Conservation (phyloP, 257 asterid species). For the Primulina huaijiensis region DNA sequence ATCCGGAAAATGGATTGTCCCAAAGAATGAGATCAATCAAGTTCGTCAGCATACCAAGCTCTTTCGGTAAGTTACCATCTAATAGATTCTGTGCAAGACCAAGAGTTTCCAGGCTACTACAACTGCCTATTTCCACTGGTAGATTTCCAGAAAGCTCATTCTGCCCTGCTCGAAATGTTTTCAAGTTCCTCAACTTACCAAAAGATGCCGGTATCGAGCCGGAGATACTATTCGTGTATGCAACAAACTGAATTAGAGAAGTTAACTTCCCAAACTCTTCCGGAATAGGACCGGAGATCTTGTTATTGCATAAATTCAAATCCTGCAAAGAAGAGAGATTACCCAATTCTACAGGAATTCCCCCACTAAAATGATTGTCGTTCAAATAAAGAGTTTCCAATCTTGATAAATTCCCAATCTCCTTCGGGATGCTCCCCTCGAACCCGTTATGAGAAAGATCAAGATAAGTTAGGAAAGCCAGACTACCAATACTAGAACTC, state of each 20-base stretch:
- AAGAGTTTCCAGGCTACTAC: conserved; percentile 50
- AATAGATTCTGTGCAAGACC: conserved; percentile 82
- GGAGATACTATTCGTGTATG: conserved; percentile 71
- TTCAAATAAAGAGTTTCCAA: conserved; percentile 52
- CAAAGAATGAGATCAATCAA: conserved; percentile 63
- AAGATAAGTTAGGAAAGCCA: conserved; percentile 48
- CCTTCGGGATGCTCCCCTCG: conserved; percentile 63
- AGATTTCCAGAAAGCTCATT: conserved; percentile 71
- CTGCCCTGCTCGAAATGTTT: conserved; percentile 71
- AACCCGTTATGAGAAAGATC: conserved; percentile 64
- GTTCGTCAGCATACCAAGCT: conserved; percentile 63
- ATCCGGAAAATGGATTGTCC: conserved; percentile 73
- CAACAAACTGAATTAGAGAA: conserved; percentile 67
- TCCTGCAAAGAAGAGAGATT: conserved; percentile 38
- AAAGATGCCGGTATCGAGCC: conserved; percentile 70
- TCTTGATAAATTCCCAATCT: conserved; percentile 53
- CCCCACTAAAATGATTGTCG: conserved; percentile 54
- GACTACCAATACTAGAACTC: conserved; percentile 50
- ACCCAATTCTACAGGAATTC: conserved; percentile 64
- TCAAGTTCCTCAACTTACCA: conserved; percentile 57
- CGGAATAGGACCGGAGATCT: conserved; percentile 64
- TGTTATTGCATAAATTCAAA: conserved; percentile 66
- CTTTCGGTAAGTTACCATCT: conserved; percentile 65
- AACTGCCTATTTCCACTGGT: conserved; percentile 61
- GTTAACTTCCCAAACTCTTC: conserved; percentile 68